Percentiles rank a stretch among this genome's conserved stretches.
phyloP scores from a whole-genome alignment of 257 asterid species.

The Verbena officinalis region DNA sequence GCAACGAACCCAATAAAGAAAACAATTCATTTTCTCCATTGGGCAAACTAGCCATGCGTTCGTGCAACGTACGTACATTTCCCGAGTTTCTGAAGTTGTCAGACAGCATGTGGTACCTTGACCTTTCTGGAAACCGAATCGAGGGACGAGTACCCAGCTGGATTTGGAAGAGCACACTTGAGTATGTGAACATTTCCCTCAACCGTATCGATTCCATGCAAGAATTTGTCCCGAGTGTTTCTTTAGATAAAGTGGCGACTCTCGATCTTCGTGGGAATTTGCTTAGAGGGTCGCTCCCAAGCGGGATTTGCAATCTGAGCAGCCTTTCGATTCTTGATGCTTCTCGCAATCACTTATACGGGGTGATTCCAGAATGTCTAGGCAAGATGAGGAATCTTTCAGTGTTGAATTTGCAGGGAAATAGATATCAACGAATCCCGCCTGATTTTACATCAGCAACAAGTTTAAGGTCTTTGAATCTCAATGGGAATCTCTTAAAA shows the following conservation, averaged over 20 bases:
- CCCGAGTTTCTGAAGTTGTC: conserved; percentile 29
- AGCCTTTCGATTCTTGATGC: conserved; percentile 35
- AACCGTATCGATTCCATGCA: conserved; percentile 25
- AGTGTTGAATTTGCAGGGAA: conserved; percentile 29
- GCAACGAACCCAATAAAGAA: conserved; percentile 16
- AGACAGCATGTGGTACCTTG: conserved; percentile 34
- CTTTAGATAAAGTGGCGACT: conserved; percentile 23
- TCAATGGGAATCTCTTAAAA: conserved; percentile 32
- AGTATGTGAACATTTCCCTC: conserved; percentile 33
- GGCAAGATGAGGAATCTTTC: conserved; percentile 31
- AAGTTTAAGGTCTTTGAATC: conserved; percentile 32
- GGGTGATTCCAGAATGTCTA: conserved; percentile 28
- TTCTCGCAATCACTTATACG: conserved; percentile 28
- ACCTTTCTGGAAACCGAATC: conserved; percentile 36
- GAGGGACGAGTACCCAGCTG: conserved; percentile 34
- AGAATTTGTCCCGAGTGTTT: conserved; percentile 29
- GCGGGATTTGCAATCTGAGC: conserved; percentile 27
- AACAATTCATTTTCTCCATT: conserved; percentile 21
- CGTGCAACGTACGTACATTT: conserved; percentile 28
- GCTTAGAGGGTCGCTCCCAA: conserved; percentile 34
- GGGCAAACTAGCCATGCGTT: conserved; percentile 27
- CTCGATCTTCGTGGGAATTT: conserved; percentile 35
- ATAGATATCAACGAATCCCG: conserved; percentile 23
- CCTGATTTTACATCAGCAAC: conserved; percentile 21
- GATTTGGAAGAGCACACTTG: conserved; percentile 35